These are phyloP conservation scores for Monilinia aucupariae DNA, from an alignment of 2,329 filamentous ascomycete species.

Conservation along the genomic window DNA sequence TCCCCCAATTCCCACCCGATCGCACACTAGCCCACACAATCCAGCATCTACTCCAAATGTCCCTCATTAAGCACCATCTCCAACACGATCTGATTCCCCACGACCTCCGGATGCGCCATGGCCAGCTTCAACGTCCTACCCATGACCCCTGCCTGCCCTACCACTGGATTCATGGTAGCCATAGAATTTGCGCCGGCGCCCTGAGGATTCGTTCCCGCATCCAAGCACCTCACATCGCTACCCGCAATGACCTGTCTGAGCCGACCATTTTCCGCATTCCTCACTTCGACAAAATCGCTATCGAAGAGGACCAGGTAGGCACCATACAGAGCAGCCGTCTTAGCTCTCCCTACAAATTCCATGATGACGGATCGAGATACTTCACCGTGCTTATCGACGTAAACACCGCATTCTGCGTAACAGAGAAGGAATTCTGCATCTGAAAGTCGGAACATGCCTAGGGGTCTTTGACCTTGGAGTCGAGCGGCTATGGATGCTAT, in stretches of 20 bases:
- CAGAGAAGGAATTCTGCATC: conserved; percentile 88
- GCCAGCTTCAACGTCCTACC: conserved; percentile 83
- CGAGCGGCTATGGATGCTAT: conserved; percentile 82
- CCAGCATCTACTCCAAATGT: conserved; percentile 41
- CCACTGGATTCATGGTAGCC: conserved; percentile 23
- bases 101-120: conserved; percentile 87
- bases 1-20: neutral
- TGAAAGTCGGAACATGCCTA: conserved; percentile 94
- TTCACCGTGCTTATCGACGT: conserved; percentile 96
- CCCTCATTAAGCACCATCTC: conserved; percentile 92
- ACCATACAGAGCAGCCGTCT: conserved; percentile 80
- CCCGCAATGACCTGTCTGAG: conserved; percentile 92
- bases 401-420: conserved; percentile 94
- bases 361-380: conserved; percentile 91
- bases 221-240: conserved; percentile 80
- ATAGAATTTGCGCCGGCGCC: conserved; percentile 46
- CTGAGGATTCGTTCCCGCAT: conserved; percentile 61
- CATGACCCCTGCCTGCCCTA: conserved; percentile 35
- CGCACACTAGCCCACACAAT: neutral
- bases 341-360: conserved; percentile 95
- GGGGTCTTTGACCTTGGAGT: conserved; percentile 73
- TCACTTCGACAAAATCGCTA: conserved; percentile 92
- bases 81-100: conserved; percentile 79
- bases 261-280: conserved; percentile 92
- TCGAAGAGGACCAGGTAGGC: conserved; percentile 92